Conservation (phyloP, 2,329 filamentous ascomycete species). For the Aspergillus fumigatus region DNA sequence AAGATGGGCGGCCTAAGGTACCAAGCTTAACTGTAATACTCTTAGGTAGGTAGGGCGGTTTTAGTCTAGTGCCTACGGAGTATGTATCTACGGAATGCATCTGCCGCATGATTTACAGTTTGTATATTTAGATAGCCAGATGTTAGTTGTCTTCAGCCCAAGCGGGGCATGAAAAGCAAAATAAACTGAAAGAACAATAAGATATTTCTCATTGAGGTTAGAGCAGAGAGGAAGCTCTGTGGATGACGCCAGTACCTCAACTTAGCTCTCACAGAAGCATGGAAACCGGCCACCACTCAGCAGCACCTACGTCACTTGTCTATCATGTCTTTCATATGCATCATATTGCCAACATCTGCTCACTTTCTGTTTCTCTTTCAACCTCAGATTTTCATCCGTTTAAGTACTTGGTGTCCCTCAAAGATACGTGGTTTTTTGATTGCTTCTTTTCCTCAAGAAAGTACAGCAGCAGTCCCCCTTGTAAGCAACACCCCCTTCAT, state of each 20-base stretch:
- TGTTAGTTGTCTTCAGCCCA: not conserved
- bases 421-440: not conserved
- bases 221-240: constrained; percentile 8
- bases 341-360: constrained; percentile 2
- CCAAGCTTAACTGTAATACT: not conserved
- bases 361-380: not conserved
- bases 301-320: constrained; percentile 31
- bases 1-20: not conserved
- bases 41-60: too few relatives aligned
- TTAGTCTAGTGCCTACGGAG: not conserved
- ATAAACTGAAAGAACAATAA: too few relatives aligned
- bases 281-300: constrained; percentile 1
- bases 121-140: not conserved
- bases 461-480: not conserved
- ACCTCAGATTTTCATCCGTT: not conserved
- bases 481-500: not conserved
- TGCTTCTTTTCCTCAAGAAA: not conserved
- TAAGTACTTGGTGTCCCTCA: not conserved
- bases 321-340: constrained; percentile 21
- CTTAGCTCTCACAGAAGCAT: not conserved
- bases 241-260: constrained; percentile 24
- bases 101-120: not conserved
- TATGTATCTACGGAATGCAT: not conserved
- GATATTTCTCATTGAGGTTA: not conserved
- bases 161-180: not conserved